Conservation (phyloP, 768 basidiomycete species). For the Lentinus tigrinus region DNA sequence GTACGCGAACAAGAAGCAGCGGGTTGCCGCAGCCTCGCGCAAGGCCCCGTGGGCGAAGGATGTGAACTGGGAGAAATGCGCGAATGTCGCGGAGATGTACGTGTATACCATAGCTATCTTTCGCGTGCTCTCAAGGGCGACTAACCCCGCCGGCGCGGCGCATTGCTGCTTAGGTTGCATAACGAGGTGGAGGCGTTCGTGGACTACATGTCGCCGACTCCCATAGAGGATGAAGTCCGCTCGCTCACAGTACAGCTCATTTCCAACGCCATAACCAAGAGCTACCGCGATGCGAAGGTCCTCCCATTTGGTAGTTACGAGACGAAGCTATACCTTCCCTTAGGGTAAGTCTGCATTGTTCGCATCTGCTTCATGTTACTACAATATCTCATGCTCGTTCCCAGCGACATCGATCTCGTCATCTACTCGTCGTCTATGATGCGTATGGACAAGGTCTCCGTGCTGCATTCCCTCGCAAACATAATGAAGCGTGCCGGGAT, state of each 20-base stretch:
- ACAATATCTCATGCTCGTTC: background rate
- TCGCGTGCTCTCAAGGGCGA: background rate
- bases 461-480: constrained; percentile 76
- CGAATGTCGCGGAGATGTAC: constrained; percentile 83
- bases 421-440: constrained; percentile 79
- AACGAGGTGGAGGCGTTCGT: constrained; percentile 84
- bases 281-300: constrained; percentile 79
- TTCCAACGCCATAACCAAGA: constrained; percentile 55
- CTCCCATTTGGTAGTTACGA: constrained; percentile 90
- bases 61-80: constrained; percentile 71
- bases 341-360: constrained; percentile 60
- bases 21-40: constrained; percentile 49
- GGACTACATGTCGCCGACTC: constrained; percentile 83
- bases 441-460: constrained; percentile 61
- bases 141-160: background rate
- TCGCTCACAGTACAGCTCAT: constrained; percentile 71
- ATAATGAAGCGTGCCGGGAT: constrained; percentile 73
- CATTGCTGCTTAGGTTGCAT: constrained; percentile 60
- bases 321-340: constrained; percentile 90
- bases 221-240: constrained; percentile 82
- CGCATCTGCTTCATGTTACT: background rate
- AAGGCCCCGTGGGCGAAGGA: constrained; percentile 63
- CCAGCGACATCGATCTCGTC: constrained; percentile 94
- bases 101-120: constrained; percentile 28
- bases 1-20: constrained; percentile 52